Evolutionary conservation across 495 filamentous ascomycete genomes (phyloP), one percentile per base, ranked within the genome.

Genomic region (Articulospora tetracladia): DNA sequence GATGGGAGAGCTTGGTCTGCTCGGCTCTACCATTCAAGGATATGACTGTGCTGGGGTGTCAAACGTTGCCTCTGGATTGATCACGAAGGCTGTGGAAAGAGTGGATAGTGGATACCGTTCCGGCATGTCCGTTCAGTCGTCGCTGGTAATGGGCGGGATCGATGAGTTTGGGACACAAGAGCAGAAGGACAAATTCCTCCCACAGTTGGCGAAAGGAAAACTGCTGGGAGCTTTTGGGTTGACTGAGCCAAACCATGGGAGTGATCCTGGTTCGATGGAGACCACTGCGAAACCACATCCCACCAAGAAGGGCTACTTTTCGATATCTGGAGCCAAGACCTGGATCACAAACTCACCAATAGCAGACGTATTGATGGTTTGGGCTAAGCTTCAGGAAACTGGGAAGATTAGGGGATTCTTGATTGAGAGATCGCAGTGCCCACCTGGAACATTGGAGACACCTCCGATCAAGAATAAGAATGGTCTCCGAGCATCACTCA

Each of bases 271-370:
- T 17, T 90, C 89, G 0, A 96, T 98, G 95, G 94, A 98, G 74
- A 91, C 90, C 11, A 82, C 78, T 20, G 94, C 94, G 2, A 88
- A 87, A 63, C 86, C 86, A 51, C 93, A 98, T 72, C 91, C 94
- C 1, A 85, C 82, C 2, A 95, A 96, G 79, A 86, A 90, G 68
- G 93, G 92, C 3, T 89, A 90, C 66, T 89, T 88, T 55, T 79
- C 87, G 32, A 74, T 98, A 30, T 88, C 83, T 44, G 94, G 94
- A 1, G 78, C 90, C 44, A 98, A 98, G 80, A 98, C 95, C 0
- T 98, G 94, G 94, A 98, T 98, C 67, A 98, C 94, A 46, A 98
- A 98, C 77, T 93, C 90, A 12, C 94, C 94, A 26, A 97, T 98
- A 62, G 83, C 92, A 4, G 93, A 98, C 67, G 76, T 98, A 13